These are phyloP conservation scores for Boletus sensibilis DNA, from an alignment of 768 basidiomycete genomes.

Conservation along the genomic window DNA sequence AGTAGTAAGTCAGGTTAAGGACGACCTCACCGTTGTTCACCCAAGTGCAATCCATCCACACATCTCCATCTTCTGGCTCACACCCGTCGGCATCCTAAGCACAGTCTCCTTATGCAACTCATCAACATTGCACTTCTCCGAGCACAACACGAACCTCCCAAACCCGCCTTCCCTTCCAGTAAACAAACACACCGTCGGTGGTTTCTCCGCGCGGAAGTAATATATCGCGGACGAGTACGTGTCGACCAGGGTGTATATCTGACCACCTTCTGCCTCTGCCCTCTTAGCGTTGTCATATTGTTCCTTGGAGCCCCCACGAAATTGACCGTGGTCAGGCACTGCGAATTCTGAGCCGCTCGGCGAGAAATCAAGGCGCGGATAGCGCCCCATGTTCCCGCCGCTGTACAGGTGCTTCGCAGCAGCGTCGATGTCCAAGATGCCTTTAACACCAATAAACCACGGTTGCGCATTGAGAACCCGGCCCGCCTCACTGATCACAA, in stretches of 20 bases:
- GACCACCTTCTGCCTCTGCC: background rate
- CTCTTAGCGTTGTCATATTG: conserved; percentile 1
- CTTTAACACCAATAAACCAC: conserved; percentile 24
- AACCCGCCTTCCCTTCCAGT: conserved; percentile 23
- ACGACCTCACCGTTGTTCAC: background rate
- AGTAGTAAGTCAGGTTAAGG: background rate
- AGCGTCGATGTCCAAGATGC: conserved; percentile 8
- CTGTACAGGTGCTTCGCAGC: conserved; percentile 16
- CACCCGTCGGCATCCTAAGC: conserved; percentile 17
- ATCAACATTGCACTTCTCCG: conserved; percentile 13
- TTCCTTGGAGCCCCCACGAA: conserved; percentile 4
- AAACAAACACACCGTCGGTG: conserved; percentile 23
- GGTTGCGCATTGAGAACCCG: conserved; percentile 18
- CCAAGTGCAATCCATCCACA: background rate
- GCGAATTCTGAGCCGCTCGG: conserved; percentile 19
- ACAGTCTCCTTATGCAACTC: conserved; percentile 24
- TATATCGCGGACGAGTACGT: conserved; percentile 15
- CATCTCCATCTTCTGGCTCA: background rate
- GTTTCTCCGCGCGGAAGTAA: conserved; percentile 15
- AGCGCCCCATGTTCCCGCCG: background rate
- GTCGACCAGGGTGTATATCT: conserved; percentile 18
- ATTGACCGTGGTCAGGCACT: background rate
- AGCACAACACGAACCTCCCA: conserved; percentile 24
- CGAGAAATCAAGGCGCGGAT: conserved; percentile 8
- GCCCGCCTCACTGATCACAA: conserved; percentile 14